Base-by-base conservation (phyloP, 345 rosid genomes). In the Lumnitzera littorea region DNA sequence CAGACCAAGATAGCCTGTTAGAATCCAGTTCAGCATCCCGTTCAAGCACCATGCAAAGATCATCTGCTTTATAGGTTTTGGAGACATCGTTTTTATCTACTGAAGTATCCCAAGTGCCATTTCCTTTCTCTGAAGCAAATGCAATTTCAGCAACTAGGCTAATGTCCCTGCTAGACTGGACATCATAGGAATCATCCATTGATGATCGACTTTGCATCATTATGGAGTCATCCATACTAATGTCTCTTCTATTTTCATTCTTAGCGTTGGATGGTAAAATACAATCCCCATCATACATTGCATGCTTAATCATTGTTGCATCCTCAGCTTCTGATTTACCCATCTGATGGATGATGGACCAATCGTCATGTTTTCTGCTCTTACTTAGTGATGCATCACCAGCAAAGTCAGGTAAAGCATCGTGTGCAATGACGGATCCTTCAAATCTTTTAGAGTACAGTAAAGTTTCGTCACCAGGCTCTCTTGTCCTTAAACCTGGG, bases 151-250 rank as follows among this genome's bases (percentile, higher is more conserved):
- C 80, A 62, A 71, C 80, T 82, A 84, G 76, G 70, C 85, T 74
- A 61, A 83, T 73, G 75, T 88, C 96, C 16, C 84, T 81, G 67
- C 71, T 87, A 87, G 84, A 87, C 16, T 71, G 78, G 48, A 80
- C 78, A 46, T 77, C 78, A 50, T 72, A 74, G 1, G 57, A 69
- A 71, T 85, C 79, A 63, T 76, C 67, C 15, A 47, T 67, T 57
- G 74, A 56, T 10, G 76, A 64, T 15, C 78, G 73, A 58, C 67
- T 73, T 14, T 77, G 87, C 29, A 87, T 74, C 91, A 91, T 88
- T 74, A 91, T 75, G 59, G 91, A 91, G 74, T 88, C 97, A 51
- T 91, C 96, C 51, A 77, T 46, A 12, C 71, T 63, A 31, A 65
- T 58, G 12, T 76, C 81, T 69, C 75, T 67, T 63, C 53, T 63